phyloP scores from a whole-genome alignment of 164 flowering plant species.

The Chloranthus sessilifolius region DNA sequence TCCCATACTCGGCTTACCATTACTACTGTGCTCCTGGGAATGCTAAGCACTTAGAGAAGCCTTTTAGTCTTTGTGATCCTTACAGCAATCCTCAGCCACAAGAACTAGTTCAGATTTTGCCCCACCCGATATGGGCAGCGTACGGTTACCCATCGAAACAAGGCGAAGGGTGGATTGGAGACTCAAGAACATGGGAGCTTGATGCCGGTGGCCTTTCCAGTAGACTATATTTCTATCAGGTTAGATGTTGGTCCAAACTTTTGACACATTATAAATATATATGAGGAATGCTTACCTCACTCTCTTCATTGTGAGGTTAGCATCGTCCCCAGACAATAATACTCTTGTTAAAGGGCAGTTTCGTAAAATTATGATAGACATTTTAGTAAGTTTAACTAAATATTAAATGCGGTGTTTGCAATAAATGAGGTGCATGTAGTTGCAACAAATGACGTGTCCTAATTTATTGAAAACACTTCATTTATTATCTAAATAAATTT shows the following conservation, averaged over 20 bases:
- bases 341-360: no score
- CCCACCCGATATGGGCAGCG: constrained; percentile 73
- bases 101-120: constrained; percentile 68
- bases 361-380: no score
- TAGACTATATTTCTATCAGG: constrained; percentile 85
- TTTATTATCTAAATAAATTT: no score
- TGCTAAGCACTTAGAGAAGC: constrained; percentile 48
- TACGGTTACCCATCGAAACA: constrained; percentile 66
- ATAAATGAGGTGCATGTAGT: no score
- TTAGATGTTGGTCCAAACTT: constrained; percentile 13
- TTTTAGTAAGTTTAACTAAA: no score
- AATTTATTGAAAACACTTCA: no score
- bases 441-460: no score
- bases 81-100: constrained; percentile 89
- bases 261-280: not conserved
- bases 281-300: no score
- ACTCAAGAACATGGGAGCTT: constrained; percentile 74
- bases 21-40: constrained; percentile 69
- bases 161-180: constrained; percentile 78
- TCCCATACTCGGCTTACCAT: constrained; percentile 78
- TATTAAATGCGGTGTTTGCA: no score
- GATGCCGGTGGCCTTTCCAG: constrained; percentile 68
- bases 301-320: no score
- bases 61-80: constrained; percentile 64
- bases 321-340: no score